These are phyloP conservation scores for Lojkania enalia DNA, from an alignment of 2,329 filamentous ascomycete species.

Conservation along the genomic window DNA sequence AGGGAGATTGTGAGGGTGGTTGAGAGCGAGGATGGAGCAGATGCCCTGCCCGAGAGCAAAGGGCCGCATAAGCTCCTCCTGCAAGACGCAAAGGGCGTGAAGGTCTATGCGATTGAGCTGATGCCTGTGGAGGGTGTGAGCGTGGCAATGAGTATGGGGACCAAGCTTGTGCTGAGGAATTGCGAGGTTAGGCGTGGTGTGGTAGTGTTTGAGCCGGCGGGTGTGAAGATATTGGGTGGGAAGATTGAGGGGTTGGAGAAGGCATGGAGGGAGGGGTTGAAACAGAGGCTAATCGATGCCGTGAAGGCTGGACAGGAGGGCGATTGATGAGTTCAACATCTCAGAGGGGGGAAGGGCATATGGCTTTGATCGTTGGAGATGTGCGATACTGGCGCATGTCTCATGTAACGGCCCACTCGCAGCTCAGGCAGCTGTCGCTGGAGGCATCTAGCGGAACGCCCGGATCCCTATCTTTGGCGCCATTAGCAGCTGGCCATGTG, in stretches of 20 bases:
- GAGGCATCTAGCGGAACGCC: too few relatives aligned
- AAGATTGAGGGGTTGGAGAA: constrained; percentile 82
- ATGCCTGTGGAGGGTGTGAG: constrained; percentile 66
- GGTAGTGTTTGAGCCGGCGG: constrained; percentile 73
- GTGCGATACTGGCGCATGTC: too few relatives aligned
- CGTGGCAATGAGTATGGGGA: constrained; percentile 72
- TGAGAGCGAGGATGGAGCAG: constrained; percentile 54
- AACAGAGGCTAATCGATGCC: constrained; percentile 67
- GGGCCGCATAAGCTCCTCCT: constrained; percentile 81
- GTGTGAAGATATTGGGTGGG: constrained; percentile 76
- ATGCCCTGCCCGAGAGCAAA: constrained; percentile 29
- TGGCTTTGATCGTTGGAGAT: too few relatives aligned
- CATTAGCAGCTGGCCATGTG: too few relatives aligned
- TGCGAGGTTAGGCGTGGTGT: constrained; percentile 73
- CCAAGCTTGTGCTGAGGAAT: constrained; percentile 74
- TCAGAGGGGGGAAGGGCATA: too few relatives aligned
- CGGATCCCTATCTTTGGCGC: too few relatives aligned
- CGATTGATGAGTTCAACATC: neutral
- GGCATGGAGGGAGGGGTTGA: constrained; percentile 72
- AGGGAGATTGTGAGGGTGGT: constrained; percentile 79
- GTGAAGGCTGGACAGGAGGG: constrained; percentile 5
- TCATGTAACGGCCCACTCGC: too few relatives aligned
- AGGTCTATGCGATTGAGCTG: constrained; percentile 74
- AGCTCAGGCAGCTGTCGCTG: too few relatives aligned
- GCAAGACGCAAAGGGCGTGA: constrained; percentile 72